Percentiles rank a stretch among this genome's conserved stretches.
These are phyloP conservation scores for Cylindrotheca closterium DNA, from an alignment of 108 stramenopile species.

Conservation along the genomic window DNA sequence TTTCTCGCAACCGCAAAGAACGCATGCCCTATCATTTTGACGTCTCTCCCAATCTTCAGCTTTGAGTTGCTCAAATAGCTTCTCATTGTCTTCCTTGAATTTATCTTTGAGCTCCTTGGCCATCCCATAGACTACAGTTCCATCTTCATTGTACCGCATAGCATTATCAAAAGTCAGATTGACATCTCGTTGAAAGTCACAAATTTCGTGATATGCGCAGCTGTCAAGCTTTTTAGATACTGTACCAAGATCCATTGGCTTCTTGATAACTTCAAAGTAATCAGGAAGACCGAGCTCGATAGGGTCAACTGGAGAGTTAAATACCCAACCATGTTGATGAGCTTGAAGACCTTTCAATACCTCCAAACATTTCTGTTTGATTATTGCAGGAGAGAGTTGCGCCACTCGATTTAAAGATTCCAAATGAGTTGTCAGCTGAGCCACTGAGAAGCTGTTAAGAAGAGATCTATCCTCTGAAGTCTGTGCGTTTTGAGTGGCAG, in stretches of 20 bases:
- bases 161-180: constrained; percentile 95
- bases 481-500: too few relatives aligned
- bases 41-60: constrained; percentile 76
- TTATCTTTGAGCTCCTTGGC: constrained; percentile 84
- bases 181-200: constrained; percentile 86
- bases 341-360: constrained; percentile 84
- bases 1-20: constrained; percentile 90
- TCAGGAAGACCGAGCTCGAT: constrained; percentile 88
- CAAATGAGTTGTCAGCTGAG: constrained; percentile 90
- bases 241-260: constrained; percentile 97
- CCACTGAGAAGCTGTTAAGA: constrained; percentile 85
- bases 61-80: constrained; percentile 78
- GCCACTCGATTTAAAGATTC: constrained; percentile 77
- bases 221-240: constrained; percentile 82
- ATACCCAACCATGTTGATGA: constrained; percentile 90
- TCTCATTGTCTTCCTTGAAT: constrained; percentile 75
- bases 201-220: constrained; percentile 79
- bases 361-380: constrained; percentile 78
- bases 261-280: constrained; percentile 91
- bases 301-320: constrained; percentile 93
- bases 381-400: constrained; percentile 62
- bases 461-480: constrained; percentile 79
- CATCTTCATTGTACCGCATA: constrained; percentile 91
- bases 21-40: constrained; percentile 88
- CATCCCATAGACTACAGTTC: constrained; percentile 92